Evolutionary conservation across 306 rosid species (phyloP).

Genomic region (Luffa acutangula): DNA sequence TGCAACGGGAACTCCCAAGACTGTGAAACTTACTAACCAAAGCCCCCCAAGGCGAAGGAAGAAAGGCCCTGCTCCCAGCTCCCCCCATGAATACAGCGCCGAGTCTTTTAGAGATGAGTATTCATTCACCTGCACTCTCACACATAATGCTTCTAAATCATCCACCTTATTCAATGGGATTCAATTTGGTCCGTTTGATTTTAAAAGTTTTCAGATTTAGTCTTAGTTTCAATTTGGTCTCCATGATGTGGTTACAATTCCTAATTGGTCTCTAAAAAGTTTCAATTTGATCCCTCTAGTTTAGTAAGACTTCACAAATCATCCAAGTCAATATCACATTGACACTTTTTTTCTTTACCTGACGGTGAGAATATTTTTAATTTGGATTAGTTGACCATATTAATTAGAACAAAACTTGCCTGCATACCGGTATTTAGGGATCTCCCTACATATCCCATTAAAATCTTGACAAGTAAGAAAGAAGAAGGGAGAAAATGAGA

Average conservation of each 20-base stretch:
- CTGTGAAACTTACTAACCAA: conserved; percentile 67
- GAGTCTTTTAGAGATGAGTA: conserved; percentile 78
- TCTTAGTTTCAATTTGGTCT: not conserved
- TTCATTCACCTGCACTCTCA: conserved; percentile 67
- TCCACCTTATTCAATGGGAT: not conserved
- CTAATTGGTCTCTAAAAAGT: not conserved
- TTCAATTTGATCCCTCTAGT: not conserved
- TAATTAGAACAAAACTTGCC: too few species aligned
- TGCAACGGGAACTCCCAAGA: conserved; percentile 74
- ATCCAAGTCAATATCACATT: too few species aligned
- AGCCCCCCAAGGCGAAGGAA: conserved; percentile 94
- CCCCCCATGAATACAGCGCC: conserved; percentile 80
- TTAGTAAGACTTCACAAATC: not conserved
- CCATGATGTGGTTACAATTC: not conserved
- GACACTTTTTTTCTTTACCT: not conserved
- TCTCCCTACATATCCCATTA: too few species aligned
- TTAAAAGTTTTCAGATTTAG: not conserved
- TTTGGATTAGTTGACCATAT: not conserved
- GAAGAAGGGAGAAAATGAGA: too few species aligned
- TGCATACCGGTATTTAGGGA: too few species aligned
- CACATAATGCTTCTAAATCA: not conserved
- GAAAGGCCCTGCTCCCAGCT: conserved; percentile 73
- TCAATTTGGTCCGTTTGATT: not conserved
- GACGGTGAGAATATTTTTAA: not conserved
- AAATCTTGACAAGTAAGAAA: too few species aligned